phyloP scores from a whole-genome alignment of 371 early-diverging fungal species.

The Actinomortierella ambigua region DNA sequence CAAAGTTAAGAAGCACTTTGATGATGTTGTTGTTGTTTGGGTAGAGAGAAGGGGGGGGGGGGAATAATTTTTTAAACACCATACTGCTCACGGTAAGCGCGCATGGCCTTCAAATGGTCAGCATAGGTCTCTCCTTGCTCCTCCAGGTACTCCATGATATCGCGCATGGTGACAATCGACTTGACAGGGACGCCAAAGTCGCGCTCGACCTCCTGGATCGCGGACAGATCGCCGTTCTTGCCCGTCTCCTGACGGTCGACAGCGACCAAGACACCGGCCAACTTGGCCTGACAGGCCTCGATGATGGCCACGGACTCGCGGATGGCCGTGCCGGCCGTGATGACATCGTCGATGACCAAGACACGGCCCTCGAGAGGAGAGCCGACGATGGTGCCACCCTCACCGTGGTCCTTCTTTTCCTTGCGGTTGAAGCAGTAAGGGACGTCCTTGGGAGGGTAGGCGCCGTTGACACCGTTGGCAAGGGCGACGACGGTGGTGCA shows the following conservation, averaged over 20 bases:
- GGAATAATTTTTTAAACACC: constrained; percentile 51
- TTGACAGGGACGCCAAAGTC: constrained; percentile 80
- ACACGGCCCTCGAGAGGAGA: constrained; percentile 76
- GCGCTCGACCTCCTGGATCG: constrained; percentile 93
- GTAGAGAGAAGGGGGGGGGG: background rate
- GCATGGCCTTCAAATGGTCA: constrained; percentile 65
- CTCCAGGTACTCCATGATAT: constrained; percentile 88
- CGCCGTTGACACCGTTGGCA: constrained; percentile 47
- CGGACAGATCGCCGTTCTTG: constrained; percentile 64
- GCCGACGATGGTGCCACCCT: constrained; percentile 95
- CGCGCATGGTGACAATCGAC: constrained; percentile 85
- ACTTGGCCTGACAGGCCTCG: constrained; percentile 49
- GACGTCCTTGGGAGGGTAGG: constrained; percentile 57
- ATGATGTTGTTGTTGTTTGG: too few relatives aligned
- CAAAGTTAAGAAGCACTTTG: background rate
- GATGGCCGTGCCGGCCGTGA: constrained; percentile 98
- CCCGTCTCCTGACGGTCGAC: constrained; percentile 93
- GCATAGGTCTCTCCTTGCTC: constrained; percentile 70
- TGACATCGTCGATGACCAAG: constrained; percentile 96
- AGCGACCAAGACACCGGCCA: constrained; percentile 89
- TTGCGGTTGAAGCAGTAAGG: constrained; percentile 96
- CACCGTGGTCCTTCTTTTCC: constrained; percentile 98
- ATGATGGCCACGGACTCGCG: constrained; percentile 88
- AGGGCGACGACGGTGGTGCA: constrained; percentile 82
- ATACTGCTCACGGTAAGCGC: constrained; percentile 74